Conservation (phyloP, 2,329 filamentous ascomycete species). For the Ophiostoma himal-ulmi region DNA sequence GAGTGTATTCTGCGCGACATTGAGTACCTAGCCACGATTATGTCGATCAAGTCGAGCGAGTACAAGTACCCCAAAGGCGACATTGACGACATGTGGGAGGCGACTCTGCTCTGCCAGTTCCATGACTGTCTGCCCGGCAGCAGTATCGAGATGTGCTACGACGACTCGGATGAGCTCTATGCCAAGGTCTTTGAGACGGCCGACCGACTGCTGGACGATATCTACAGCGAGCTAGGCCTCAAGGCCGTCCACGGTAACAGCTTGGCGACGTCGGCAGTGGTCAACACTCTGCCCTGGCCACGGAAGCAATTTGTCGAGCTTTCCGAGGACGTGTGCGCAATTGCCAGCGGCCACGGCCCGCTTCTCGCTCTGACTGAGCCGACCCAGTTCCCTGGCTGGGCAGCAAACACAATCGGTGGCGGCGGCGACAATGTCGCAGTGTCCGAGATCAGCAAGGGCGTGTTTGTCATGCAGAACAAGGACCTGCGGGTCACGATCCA, state of each 20-base stretch:
- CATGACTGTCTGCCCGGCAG: constrained; percentile 95
- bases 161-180: constrained; percentile 88
- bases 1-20: constrained; percentile 83
- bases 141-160: constrained; percentile 96
- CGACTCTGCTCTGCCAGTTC: constrained; percentile 87
- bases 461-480: constrained; percentile 74
- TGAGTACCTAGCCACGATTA: constrained; percentile 80
- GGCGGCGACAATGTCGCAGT: background rate
- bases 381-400: background rate
- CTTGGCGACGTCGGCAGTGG: constrained; percentile 30
- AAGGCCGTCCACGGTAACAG: constrained; percentile 46
- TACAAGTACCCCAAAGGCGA: constrained; percentile 92
- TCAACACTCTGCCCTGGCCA: constrained; percentile 86
- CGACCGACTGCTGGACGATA: constrained; percentile 62
- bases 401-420: background rate
- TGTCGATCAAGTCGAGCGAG: constrained; percentile 60
- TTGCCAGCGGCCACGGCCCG: constrained; percentile 53
- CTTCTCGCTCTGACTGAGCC: constrained; percentile 39
- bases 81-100: constrained; percentile 96
- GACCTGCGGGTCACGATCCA: constrained; percentile 68
- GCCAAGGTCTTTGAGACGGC: constrained; percentile 74
- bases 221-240: constrained; percentile 60
- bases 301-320: constrained; percentile 68
- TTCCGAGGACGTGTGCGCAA: constrained; percentile 46
- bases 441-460: constrained; percentile 40